Evolutionary conservation across 2,329 filamentous ascomycete species (phyloP), one percentile per base, ranked within the genome.

Genomic region (Akanthomyces uredinophilus): DNA sequence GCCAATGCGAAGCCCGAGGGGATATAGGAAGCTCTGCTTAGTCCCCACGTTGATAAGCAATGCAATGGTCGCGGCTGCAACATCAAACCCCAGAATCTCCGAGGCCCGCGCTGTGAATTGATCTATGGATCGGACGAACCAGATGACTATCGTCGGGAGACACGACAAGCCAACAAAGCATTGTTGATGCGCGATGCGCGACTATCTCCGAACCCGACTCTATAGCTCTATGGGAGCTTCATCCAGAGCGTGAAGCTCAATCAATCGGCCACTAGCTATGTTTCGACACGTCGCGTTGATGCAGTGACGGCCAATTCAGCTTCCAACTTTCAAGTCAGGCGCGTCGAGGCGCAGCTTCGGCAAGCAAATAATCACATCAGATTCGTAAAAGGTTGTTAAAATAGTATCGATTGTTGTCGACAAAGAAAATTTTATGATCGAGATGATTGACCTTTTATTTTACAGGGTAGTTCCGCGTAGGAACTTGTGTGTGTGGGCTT

Each of bases 371-470:
- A 11, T 58, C 55, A 58, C 22, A 16, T n/a, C 44, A 18, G 3
- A 5, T 20, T 13, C 41, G 13, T 16, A 44, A 39, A 35, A 6
- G 20, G 6, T 39, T 22, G 32, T 47, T 16, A 55, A 27, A 32
- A 55, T 54, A 24, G 5, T 61, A 55, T 55, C 50, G 51, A 61
- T 61, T 61, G 53, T 58, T 63, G 52, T 55, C 64, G 63, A 66
- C 65, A 66, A 64, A 66, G 69, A 73, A 69, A 68, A 63, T 70
- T 68, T 71, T 69, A 68, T 69, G 71, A 71, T 66, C 70, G 70
- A 72, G 73, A 73, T 72, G 71, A 73, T 73, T 73, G 73, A 75
- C 72, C 58, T 75, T 76, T 76, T 75, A 77, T 75, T 77, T 76
- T 77, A 77, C 75, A 77, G 73, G 70, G 73, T 68, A 67, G 68